Percentiles rank a stretch among this genome's conserved stretches.
Conservation (phyloP, 2,329 filamentous ascomycete genomes). For the Colletotrichum coccodes region DNA sequence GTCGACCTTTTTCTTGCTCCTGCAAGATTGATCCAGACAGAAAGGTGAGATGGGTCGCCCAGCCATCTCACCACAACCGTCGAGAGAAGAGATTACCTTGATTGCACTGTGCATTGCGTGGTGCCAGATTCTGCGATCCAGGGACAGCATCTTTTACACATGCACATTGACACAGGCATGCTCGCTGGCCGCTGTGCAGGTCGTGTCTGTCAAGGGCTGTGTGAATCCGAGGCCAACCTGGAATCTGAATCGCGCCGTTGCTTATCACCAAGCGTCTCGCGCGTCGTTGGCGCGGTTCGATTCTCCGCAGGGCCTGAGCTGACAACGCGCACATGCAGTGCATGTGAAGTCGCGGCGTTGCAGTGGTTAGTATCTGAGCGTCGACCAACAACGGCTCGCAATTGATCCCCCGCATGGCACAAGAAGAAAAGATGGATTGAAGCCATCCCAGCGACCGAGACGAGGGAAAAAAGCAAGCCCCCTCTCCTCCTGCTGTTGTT, state of each 20-base stretch:
- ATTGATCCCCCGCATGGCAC: conserved; percentile 17
- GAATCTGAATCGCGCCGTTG: background rate
- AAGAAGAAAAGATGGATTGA: conserved; percentile 6
- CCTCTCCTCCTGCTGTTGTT: background rate
- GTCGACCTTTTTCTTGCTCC: background rate
- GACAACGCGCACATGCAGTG: background rate
- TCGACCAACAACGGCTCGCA: conserved; percentile 3
- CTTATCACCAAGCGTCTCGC: background rate
- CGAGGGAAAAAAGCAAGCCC: background rate
- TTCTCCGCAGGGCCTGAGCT: conserved; percentile 24
- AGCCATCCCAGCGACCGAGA: conserved; percentile 1
- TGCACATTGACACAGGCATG: background rate
- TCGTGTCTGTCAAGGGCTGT: conserved; percentile 5
- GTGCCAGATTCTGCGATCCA: conserved; percentile 2
- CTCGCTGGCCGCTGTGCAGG: background rate
- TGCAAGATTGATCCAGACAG: conserved; percentile 23
- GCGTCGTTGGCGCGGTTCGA: background rate
- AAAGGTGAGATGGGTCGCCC: background rate
- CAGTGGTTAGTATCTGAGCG: conserved; percentile 14
- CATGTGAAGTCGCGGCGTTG: conserved; percentile 9
- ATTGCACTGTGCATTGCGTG: conserved; percentile 11
- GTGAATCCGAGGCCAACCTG: conserved; percentile 4
- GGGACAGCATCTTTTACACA: background rate
- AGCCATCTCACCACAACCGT: background rate
- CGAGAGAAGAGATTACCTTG: background rate